Base-by-base conservation (phyloP, 225 moss, liverwort and hornwort genomes). In the Antitrichia curtipendula region DNA sequence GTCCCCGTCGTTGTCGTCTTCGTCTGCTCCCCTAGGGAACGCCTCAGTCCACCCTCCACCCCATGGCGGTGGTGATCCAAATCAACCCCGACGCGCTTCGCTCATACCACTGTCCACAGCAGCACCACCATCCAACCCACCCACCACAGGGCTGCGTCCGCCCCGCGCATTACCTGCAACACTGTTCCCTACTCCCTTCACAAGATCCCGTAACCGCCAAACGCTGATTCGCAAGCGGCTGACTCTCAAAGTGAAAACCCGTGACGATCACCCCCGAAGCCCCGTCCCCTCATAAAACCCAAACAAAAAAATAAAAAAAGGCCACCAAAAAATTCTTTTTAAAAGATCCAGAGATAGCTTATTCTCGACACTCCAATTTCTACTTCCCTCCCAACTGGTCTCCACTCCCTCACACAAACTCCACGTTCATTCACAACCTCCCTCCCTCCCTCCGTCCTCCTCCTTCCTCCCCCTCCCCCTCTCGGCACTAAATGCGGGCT, bases 41-140 rank as follows among this genome's bases (percentile, higher is more conserved):
- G 36, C 84, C 73, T 89, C 92, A 89, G 70, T 81, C 89, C 69
- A 83, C 84, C 86, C 87, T 85, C 90, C 88, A 86, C 88, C 91
- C 90, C 92, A 86, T 90, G 69, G 82, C 72, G 58, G 80, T 81
- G 80, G 80, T 65, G 84, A 92, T 83, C 86, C 70, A 38, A 86
- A 79, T 83, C 84, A 88, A 77, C 32, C 84, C 83, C 77, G 64
- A 85, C 63, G 85, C 85, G 8, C 64, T 64, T 81, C 76, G 62
- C 84, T 75, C 84, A 84, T 49, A 85, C 78, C 83, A 81, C 87
- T 72, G 31, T 87, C 72, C 80, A 18, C 61, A 73, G 24, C 81
- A 66, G 56, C 86, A 47, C 78, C 80, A 81, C 87, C 87, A 87
- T 87, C 87, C 81, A 87, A 52, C 71, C 71, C 61, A 71, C 69